Evolutionary conservation across 495 filamentous ascomycete species (phyloP).

Genomic region (Hypoxylon intermedium): DNA sequence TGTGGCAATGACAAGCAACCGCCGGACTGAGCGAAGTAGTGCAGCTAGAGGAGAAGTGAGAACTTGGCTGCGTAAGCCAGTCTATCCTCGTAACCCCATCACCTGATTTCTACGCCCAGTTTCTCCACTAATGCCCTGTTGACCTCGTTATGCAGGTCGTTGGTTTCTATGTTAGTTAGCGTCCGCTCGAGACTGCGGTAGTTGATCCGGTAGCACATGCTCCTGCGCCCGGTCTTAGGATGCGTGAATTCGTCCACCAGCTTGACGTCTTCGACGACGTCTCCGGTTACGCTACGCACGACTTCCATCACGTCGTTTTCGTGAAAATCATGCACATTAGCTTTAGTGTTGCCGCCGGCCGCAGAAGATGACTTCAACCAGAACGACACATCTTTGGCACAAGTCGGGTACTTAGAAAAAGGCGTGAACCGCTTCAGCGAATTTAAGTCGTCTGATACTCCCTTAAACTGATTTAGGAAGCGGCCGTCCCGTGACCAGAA

Average conservation of each 20-base stretch:
- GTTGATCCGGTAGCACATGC: constrained; percentile 89
- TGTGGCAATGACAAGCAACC: neutral
- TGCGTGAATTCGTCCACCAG: constrained; percentile 84
- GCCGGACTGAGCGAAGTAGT: neutral
- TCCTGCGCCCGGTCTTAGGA: constrained; percentile 82
- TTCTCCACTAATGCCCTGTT: constrained; percentile 65
- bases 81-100: neutral
- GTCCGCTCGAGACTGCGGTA: constrained; percentile 91
- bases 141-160: constrained; percentile 75
- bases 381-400: constrained; percentile 91
- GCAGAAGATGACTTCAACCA: constrained; percentile 73
- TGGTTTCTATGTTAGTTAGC: constrained; percentile 79
- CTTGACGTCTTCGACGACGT: constrained; percentile 84
- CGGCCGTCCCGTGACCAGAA: constrained; percentile 90
- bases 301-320: constrained; percentile 98
- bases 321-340: constrained; percentile 66
- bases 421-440: constrained; percentile 73
- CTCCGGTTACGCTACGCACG: constrained; percentile 77
- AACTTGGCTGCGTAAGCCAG: neutral
- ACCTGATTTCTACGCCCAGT: constrained; percentile 84
- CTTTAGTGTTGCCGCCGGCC: constrained; percentile 58
- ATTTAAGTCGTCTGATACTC: constrained; percentile 56
- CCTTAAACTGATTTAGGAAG: constrained; percentile 80
- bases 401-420: constrained; percentile 88
- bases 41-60: neutral